Base-by-base conservation (phyloP, 768 basidiomycete genomes). In the Lepiota brunneoincarnata region DNA sequence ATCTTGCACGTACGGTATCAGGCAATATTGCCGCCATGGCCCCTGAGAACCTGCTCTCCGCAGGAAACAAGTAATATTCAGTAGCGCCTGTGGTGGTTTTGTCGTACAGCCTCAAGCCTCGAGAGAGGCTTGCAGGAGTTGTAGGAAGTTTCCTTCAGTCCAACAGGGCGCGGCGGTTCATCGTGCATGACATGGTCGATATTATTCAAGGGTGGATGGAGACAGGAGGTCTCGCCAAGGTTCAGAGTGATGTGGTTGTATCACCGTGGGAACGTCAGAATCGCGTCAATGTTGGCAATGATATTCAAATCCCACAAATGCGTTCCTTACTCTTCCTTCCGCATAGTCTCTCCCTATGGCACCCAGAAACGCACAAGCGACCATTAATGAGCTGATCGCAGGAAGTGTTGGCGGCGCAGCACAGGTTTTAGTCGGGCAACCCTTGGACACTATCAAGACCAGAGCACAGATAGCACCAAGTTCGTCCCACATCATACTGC, bases 381-480 rank as follows among this genome's bases (percentile, higher is more conserved):
- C 88, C 0, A 64, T 87, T 36, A 91, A 93, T 61, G 91, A 92
- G 64, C 81, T 98, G 24, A 69, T 95, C 20, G 89, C 94, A 0
- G 95, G 95, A 4, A 91, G 89, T 67, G 80, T 92, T 6, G 95
- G 85, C 28, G 96, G 96, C n/a, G 93, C 93, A 1, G 87, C 91
- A 0, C 96, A 98, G 63, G 95, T 98, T 11, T 74, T 98, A 10
- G 89, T 94, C n/a, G 93, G 95, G 2, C 95, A 96, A 60, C 92
- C 91, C 1, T 75, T 94, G 23, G 92, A 93, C 64, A 93, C 92
- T 0, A 69, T 93, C 67, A 93, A 93, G 76, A 92, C 91, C 20
- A 80, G 92, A 46, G 91, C 92, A 10, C 91, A 94, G 68, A 86
- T 87, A 61, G 89, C 91, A 34, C 88, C 91, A 15, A 84, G 93